phyloP scores from a whole-genome alignment of 2,329 filamentous ascomycete species.

The Colletotrichum simmondsii region DNA sequence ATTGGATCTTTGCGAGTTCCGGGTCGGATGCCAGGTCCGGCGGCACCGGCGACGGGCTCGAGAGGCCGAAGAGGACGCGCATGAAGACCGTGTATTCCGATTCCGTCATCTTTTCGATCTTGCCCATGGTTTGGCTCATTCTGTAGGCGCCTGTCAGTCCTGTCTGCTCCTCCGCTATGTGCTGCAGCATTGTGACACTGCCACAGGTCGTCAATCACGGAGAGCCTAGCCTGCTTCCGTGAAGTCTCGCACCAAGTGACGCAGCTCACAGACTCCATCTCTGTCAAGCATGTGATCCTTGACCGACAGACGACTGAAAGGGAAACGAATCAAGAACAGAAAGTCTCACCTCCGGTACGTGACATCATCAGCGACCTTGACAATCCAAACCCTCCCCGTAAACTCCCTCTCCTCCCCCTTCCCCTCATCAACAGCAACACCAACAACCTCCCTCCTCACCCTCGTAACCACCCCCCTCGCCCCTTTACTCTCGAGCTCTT shows the following conservation, averaged over 20 bases:
- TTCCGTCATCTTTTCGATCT: constrained; percentile 67
- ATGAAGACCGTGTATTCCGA: constrained; percentile 69
- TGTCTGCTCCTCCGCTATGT: not conserved
- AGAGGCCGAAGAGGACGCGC: constrained; percentile 70
- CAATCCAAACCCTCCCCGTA: constrained; percentile 67
- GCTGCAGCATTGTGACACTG: not conserved
- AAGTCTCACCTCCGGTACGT: constrained; percentile 65
- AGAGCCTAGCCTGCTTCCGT: not conserved
- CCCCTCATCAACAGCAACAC: constrained; percentile 77
- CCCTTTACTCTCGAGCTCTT: constrained; percentile 75
- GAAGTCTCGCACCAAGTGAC: not conserved
- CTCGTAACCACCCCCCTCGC: constrained; percentile 77
- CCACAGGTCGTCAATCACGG: not conserved
- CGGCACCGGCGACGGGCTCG: constrained; percentile 61
- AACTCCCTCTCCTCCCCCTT: constrained; percentile 57
- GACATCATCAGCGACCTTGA: constrained; percentile 76
- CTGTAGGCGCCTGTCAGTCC: constrained; percentile 42
- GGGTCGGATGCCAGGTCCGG: constrained; percentile 52
- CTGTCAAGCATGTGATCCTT: not conserved
- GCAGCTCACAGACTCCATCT: not conserved
- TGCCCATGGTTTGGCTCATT: constrained; percentile 73
- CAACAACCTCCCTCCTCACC: constrained; percentile 67
- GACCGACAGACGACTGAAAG: too few relatives aligned
- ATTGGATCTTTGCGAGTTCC: constrained; percentile 60
- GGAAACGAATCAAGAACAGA: not conserved